These are phyloP conservation scores for Magnolia officinalis DNA, from an alignment of 164 flowering plant species.

Conservation along the genomic window DNA sequence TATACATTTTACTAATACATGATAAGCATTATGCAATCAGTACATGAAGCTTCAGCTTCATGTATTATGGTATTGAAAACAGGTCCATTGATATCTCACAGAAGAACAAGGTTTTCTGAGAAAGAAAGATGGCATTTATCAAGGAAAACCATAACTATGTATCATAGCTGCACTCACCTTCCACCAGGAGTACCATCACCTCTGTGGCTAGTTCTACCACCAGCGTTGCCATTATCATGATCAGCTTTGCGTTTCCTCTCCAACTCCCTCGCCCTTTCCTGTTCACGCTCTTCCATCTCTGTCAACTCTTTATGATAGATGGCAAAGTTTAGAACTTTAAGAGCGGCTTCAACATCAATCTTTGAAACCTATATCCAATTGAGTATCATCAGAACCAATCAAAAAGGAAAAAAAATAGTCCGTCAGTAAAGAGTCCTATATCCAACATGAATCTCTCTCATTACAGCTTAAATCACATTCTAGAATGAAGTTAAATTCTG, in stretches of 20 bases:
- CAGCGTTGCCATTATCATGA: constrained; percentile 23
- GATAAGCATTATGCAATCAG: too few species aligned
- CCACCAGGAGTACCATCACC: constrained; percentile 18
- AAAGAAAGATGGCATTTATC: background rate
- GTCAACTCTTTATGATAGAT: constrained; percentile 91
- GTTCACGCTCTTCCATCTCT: constrained; percentile 95
- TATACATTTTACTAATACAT: too few species aligned
- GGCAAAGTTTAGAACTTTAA: constrained; percentile 90
- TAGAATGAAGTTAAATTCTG: background rate
- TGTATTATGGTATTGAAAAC: too few species aligned
- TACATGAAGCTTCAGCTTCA: too few species aligned
- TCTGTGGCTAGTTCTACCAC: constrained; percentile 9
- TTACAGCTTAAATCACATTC: too few species aligned
- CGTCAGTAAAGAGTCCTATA: background rate
- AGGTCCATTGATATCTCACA: too few species aligned
- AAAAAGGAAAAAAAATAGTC: background rate
- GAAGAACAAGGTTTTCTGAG: background rate
- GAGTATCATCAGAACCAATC: background rate
- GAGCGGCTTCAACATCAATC: constrained; percentile 91
- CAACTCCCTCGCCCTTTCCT: constrained; percentile 58
- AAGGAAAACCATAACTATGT: background rate
- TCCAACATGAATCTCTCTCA: background rate
- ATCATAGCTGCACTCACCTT: constrained; percentile 32
- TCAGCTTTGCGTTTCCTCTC: constrained; percentile 59
- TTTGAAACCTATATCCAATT: constrained; percentile 50